Percentiles rank a stretch among this genome's conserved stretches.
These are phyloP conservation scores for Citrullus mucosospermus DNA, from an alignment of 306 rosid genomes.

Conservation along the genomic window DNA sequence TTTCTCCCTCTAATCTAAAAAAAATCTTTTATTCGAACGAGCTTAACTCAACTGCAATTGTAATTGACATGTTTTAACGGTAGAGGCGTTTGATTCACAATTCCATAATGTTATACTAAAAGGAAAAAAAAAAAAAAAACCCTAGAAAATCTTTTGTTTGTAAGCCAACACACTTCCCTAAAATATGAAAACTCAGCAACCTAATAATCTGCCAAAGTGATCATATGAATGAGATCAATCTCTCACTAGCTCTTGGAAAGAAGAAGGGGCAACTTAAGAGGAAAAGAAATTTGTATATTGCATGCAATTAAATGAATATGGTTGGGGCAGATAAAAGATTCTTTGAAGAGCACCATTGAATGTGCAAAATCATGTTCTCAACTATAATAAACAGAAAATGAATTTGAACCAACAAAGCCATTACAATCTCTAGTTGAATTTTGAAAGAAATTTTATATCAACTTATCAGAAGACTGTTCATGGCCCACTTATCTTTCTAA, in stretches of 20 bases:
- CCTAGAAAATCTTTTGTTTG: too few species aligned
- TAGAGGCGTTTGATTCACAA: too few species aligned
- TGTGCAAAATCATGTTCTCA: too few species aligned
- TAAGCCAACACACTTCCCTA: not conserved
- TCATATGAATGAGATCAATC: not conserved
- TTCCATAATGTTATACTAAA: too few species aligned
- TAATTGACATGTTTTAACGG: too few species aligned
- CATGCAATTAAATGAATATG: not conserved
- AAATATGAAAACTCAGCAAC: not conserved
- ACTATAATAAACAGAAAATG: not conserved
- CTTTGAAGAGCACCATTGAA: constrained; percentile 1
- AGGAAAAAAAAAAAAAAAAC: too few species aligned
- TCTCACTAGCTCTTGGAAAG: not conserved
- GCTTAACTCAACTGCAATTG: too few species aligned
- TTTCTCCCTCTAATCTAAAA: too few species aligned
- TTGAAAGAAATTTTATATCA: not conserved
- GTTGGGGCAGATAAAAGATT: not conserved
- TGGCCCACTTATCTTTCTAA: not conserved
- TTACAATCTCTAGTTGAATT: not conserved
- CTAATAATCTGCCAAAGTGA: not conserved
- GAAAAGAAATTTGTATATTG: not conserved
- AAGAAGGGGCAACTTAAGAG: not conserved
- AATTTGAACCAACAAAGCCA: not conserved
- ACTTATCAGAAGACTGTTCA: not conserved
- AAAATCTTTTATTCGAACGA: too few species aligned